Evolutionary conservation across 164 flowering plant species (phyloP), one percentile per base, ranked within the genome.

Genomic region (Brasenia schreberi): DNA sequence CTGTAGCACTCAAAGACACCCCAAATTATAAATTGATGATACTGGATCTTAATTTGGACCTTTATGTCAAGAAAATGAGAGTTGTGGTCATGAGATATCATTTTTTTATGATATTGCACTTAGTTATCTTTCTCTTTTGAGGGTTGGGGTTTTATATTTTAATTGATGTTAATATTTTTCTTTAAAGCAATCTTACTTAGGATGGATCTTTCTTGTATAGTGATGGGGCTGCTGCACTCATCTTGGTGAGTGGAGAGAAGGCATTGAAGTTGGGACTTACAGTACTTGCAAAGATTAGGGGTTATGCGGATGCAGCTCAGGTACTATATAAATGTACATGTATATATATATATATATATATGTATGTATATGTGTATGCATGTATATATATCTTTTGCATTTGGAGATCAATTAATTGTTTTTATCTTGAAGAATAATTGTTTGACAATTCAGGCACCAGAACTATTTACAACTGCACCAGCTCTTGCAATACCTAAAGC

Each of bases 401-500:
- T 61, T 18, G 27, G 63, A 7, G 27, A 23, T 42, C 7, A 44
- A n/a, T 43, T 63, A 7, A 60, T 18, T 66, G 18, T 65, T 56
- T 44, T 43, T 4, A 72, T 59, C 44, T 58, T 49, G 56, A 14
- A 49, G 12, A 49, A 4, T 49, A 49, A 5, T 3, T 33, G 66
- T 65, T 75, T 78, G 61, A 43, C 19, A 69, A 56, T 65, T 70
- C 84, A 94, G 99, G 97, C 96, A 72, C 96, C 99, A 61, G 97
- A 89, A 73, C 73, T 79, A 67, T 95, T 95, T 74, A 79, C 97
- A 27, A 95, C 99, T 39, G 75, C 99, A 59, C 99, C 97, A 62
- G 86, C 99, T 70, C 87, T 95, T 74, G 97, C 97, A 42, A 89
- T 95, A 63, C 99, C 99, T 3, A 92, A 89, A 84, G 97, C 99